Evolutionary conservation across 1,139 yeast species (phyloP).

Genomic region (Ashbya aceris): DNA sequence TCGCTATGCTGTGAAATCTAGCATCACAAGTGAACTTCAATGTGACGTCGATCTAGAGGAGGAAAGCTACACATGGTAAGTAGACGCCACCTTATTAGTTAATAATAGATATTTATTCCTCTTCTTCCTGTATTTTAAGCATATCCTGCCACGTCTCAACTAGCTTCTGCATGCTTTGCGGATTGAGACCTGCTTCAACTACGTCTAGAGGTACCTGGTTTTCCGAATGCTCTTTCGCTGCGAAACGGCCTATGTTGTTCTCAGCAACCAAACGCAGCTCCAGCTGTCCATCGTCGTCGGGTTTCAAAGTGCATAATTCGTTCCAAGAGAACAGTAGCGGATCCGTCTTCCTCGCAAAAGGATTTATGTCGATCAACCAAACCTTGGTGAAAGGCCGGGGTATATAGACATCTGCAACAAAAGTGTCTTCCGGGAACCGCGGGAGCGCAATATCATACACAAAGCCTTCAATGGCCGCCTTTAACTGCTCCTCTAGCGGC

Average conservation of each 20-base stretch:
- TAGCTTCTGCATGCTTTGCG: conserved; percentile 54
- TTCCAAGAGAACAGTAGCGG: conserved; percentile 76
- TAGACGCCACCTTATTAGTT: neutral
- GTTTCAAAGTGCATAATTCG: conserved; percentile 39
- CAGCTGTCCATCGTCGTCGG: conserved; percentile 31
- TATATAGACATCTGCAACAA: conserved; percentile 71
- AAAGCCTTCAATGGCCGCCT: conserved; percentile 45
- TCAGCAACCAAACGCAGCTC: conserved; percentile 63
- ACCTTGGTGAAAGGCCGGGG: conserved; percentile 65
- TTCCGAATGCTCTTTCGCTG: conserved; percentile 74
- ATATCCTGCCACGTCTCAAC: conserved; percentile 49
- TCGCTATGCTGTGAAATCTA: conserved; percentile 29
- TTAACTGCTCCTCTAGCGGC: conserved; percentile 38
- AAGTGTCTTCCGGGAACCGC: conserved; percentile 45
- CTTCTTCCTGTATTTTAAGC: conserved; percentile 28
- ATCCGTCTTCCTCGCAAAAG: conserved; percentile 71
- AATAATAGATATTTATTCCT: conserved; percentile 6
- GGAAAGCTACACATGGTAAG: conserved; percentile 37
- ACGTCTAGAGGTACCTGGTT: conserved; percentile 88
- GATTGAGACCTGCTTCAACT: conserved; percentile 68
- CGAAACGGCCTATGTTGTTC: conserved; percentile 63
- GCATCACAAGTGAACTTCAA: conserved; percentile 18
- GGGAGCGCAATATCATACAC: conserved; percentile 40
- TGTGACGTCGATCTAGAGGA: conserved; percentile 35
- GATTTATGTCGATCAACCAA: conserved; percentile 74